Percentiles rank a stretch among this genome's conserved stretches.
phyloP scores from a whole-genome alignment of 78 protist genomes.

The Dictyostelium discoideum region DNA sequence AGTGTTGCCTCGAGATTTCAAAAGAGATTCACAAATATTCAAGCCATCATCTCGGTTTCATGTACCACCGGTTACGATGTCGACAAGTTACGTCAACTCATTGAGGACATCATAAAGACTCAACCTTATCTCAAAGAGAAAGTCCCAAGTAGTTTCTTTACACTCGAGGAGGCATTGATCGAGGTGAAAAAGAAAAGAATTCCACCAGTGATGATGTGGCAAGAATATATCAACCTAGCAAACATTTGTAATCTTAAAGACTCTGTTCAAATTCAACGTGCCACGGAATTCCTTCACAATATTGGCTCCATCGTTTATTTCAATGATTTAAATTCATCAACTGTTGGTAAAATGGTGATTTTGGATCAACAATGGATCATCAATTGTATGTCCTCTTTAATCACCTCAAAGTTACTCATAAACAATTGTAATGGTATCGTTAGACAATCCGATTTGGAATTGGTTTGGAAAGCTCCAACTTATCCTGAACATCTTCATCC shows the following conservation, averaged over 20 bases:
- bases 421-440: conserved; percentile 37
- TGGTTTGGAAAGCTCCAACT: conserved; percentile 79
- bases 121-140: conserved; percentile 50
- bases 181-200: conserved; percentile 70
- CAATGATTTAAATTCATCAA: conserved; percentile 51
- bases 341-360: conserved; percentile 74
- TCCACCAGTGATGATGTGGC: conserved; percentile 82
- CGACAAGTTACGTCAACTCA: conserved; percentile 16
- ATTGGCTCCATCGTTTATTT: conserved; percentile 73
- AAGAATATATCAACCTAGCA: conserved; percentile 63
- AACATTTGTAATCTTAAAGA: conserved; percentile 69
- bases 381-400: conserved; percentile 64
- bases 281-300: conserved; percentile 77
- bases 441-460: conserved; percentile 15
- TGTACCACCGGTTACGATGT: conserved; percentile 80
- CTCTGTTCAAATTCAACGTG: conserved; percentile 73
- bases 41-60: conserved; percentile 65
- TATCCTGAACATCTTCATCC: conserved; percentile 74
- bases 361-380: conserved; percentile 82
- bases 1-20: conserved; percentile 25
- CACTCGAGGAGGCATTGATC: conserved; percentile 65
- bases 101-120: conserved; percentile 57
- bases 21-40: conserved; percentile 51
- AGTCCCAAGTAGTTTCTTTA: conserved; percentile 66
- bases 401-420: not conserved